Evolutionary conservation across 2,329 filamentous ascomycete genomes (phyloP), one percentile per base, ranked within the genome.

Genomic region (Blastomyces parvus): DNA sequence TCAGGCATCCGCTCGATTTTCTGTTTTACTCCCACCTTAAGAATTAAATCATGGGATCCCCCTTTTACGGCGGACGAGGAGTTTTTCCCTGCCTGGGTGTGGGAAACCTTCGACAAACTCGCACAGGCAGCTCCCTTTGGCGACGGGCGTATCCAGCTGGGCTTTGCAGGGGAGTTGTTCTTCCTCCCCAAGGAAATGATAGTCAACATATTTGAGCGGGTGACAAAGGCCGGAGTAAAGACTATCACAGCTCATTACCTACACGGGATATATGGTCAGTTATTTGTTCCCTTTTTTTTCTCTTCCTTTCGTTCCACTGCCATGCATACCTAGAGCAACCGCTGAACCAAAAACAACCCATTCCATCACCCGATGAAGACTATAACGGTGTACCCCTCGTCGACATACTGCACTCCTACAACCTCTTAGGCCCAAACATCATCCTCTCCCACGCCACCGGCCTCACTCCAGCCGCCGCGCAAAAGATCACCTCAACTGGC

Each of bases 1-100:
- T 73, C 71, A 2, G 71, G 72, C 5, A 66, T 74, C n/a, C 66
- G 73, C 1, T 67, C 70, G 2, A 50, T 74, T 46, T 73, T 73
- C 62, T 69, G 66, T 56, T 72, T 72, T 57, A 57, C 64, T 3
- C 66, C 69, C 3, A 67, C 67, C 3, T 22, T 61, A 9, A 66
- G 67, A 25, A 59, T 72, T 58, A 64, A 68, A 40, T 55, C 58
- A 25, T 74, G 71, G 70, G 63, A 64, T 14, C 63, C 71, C 1
- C 65, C 67, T 1, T 58, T 69, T 0, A 64, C 61, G 9, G 56
- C 64, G 0, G 64, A 65, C 13, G 60, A 63, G 13, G 65, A 69
- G 7, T 36, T 70, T 2, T 42, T 72, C 0, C 67, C 69, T 1
- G 67, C 69, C 3, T 74, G 71, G 70, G 63, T 67, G 5, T 42